Evolutionary conservation across 2,329 filamentous ascomycete species (phyloP), one percentile per base, ranked within the genome.

Genomic region (Coniochaeta hoffmannii): DNA sequence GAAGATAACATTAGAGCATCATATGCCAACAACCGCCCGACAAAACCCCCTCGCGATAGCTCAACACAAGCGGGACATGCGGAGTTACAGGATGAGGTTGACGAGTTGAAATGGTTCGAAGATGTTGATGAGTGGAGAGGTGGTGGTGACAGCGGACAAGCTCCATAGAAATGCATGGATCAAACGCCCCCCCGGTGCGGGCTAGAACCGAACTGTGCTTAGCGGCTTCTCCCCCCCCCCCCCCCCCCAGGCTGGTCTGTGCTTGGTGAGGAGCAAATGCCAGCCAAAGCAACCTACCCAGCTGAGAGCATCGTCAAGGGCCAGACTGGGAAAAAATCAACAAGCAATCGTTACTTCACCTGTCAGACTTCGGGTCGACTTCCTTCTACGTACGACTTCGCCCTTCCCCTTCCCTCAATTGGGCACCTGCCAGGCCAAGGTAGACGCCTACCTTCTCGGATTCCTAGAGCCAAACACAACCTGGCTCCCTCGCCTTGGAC

Each of bases 251-350:
- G 19, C 41, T 46, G 41, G 41, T 46, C 41, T 46, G 41, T 46
- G 41, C 41, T 46, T 22, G 26, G 41, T 46, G 41, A 46, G 41
- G 41, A 46, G 41, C 41, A 46, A 46, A 26, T 46, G 41, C 41
- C 41, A 46, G 41, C 41, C 41, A 46, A 46, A 26, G 41, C 41
- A 46, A 28, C 41, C 41, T 22, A 24, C 14, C 19, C 30, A 32
- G 30, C 30, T 32, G 30, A 46, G 11, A 15, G 41, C 41, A 46
- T 46, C 41, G 41, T 46, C 41, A 12, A 46, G 7, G 12, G 41
- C 41, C 41, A 46, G 41, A 46, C 41, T 8, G 41, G 41, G 41
- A 28, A 46, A 46, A 46, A 46, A 46, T 46, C 41, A 46, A 46
- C 41, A 46, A 46, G 41, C 41, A 28, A 28, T 46, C 41, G 26